Evolutionary conservation across 1,284 basidiomycete species (phyloP).

Genomic region (Lentinula novae-zelandiae): DNA sequence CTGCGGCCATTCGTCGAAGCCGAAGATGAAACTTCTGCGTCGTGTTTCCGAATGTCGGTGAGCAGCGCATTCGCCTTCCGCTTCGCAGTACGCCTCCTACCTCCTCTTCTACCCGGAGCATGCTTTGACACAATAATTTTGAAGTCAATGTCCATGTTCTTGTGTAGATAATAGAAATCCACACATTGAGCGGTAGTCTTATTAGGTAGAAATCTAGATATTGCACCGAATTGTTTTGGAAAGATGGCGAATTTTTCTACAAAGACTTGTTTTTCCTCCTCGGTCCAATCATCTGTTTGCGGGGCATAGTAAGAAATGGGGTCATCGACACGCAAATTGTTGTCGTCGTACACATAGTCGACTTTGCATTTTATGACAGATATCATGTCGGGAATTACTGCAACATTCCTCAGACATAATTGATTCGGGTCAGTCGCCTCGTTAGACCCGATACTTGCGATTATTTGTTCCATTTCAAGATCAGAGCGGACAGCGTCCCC

Average conservation of each 20-base stretch:
- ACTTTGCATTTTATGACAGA: slow-evolving; percentile 61
- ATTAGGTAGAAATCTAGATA: slow-evolving; percentile 78
- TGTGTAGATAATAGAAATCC: slow-evolving; percentile 92
- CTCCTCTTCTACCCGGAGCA: slow-evolving; percentile 54
- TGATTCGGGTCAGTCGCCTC: slow-evolving; percentile 90
- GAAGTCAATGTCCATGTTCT: slow-evolving; percentile 86
- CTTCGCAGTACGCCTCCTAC: slow-evolving; percentile 56
- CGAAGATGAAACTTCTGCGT: slow-evolving; percentile 54
- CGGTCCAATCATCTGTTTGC: slow-evolving; percentile 80
- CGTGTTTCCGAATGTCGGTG: slow-evolving; percentile 74
- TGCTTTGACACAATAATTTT: slow-evolving; percentile 66
- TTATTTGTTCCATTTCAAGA: slow-evolving; percentile 95
- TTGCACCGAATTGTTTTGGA: slow-evolving; percentile 93
- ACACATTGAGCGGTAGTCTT: slow-evolving; percentile 92
- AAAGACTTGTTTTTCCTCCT: slow-evolving; percentile 81
- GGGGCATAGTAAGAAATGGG: slow-evolving; percentile 78
- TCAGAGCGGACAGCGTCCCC: slow-evolving; percentile 94
- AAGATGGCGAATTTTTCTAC: slow-evolving; percentile 78
- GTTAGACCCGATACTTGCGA: slow-evolving; percentile 88
- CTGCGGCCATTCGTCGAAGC: slow-evolving; percentile 17
- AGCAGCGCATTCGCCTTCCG: slow-evolving; percentile 75
- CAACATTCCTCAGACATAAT: slow-evolving; percentile 85
- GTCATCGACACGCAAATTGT: slow-evolving; percentile 78
- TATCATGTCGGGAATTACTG: slow-evolving; percentile 90
- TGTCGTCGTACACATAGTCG: slow-evolving; percentile 76